Percentiles rank a stretch among this genome's conserved stretches.
These are phyloP conservation scores for Stagonosporopsis chrysanthemi DNA, from an alignment of 2,329 filamentous ascomycete genomes.

Conservation along the genomic window DNA sequence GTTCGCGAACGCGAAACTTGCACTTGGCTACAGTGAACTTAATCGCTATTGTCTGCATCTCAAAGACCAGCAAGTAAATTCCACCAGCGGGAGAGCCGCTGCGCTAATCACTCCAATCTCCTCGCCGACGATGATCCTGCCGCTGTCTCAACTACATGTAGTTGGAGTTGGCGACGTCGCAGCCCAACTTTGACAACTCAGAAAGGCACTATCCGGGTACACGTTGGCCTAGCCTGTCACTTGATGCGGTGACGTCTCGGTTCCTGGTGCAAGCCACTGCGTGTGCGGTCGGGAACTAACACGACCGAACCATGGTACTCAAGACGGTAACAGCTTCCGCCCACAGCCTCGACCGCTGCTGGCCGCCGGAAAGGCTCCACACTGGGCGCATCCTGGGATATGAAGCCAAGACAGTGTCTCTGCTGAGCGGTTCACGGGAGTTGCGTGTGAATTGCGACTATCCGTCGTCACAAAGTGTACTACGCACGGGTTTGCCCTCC, in stretches of 20 bases:
- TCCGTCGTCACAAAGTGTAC: slow-evolving; percentile 1
- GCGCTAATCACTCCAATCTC: slow-evolving; percentile 1
- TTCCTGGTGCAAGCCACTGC: slow-evolving; percentile 20
- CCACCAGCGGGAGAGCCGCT: neutral
- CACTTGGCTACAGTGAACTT: slow-evolving; percentile 1
- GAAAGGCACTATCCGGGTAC: neutral
- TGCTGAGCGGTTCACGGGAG: neutral
- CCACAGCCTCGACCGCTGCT: neutral
- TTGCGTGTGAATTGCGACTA: neutral
- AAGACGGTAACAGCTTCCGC: neutral
- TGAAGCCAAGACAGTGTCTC: neutral
- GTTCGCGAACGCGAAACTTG: neutral
- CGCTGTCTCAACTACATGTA: neutral
- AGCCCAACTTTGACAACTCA: slow-evolving; percentile 5
- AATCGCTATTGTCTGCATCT: neutral
- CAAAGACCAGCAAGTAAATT: neutral
- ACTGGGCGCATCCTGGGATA: neutral
- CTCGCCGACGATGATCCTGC: slow-evolving; percentile 1
- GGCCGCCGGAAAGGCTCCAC: neutral
- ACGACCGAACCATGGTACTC: slow-evolving; percentile 8
- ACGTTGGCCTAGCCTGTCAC: neutral
- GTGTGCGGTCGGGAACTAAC: slow-evolving; percentile 10
- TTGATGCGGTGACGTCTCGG: slow-evolving; percentile 1
- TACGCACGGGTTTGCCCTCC: neutral
- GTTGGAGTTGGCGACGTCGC: neutral